Evolutionary conservation across 108 stramenopile species (phyloP), one percentile per base, ranked within the genome.

Genomic region (Cyclotella cryptica): DNA sequence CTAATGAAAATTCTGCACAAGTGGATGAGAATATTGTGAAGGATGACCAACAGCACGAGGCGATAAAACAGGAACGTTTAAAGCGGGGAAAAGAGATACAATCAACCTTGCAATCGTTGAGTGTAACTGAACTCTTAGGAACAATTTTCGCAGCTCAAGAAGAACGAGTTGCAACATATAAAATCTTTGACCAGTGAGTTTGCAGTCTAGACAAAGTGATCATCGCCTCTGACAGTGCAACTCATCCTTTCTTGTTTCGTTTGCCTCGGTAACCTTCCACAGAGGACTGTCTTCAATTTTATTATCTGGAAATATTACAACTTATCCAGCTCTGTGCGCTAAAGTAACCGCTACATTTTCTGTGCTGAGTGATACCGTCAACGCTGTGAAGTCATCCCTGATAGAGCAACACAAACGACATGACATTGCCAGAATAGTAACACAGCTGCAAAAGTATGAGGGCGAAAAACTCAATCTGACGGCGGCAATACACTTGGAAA

Each of bases 401-500:
- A 6, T 73, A 18, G 75, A 80, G 59, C 65, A 49, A 11, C 61
- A 74, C 69, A 55, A 58, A 53, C 46, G 39, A 52, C 74, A 64
- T 45, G 87, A 49, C 43, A 76, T 71, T n/a, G n/a, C 21, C 13
- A 69, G 43, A 43, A 65, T 58, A 26, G 54, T 88, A 2, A 30
- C n/a, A 13, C 71, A 85, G 41, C 70, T 95, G 69, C 94, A 95
- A 81, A 39, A 75, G 12, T 67, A 71, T n/a, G 94, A 95, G 79
- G 65, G 80, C 61, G 83, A 93, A 73, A 95, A 95, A 63, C 71
- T 95, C 55, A 91, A 90, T 35, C 55, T 88, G 41, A 95, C 94
- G 5, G 94, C 94, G 2, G 94, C 94, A 18, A 67, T 81, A 35
- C 94, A 95, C 75, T 72, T 95, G 84, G 94, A 95, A 84, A 67